Base-by-base conservation (phyloP, 108 stramenopile genomes). In the Pelagomonas calceolata region DNA sequence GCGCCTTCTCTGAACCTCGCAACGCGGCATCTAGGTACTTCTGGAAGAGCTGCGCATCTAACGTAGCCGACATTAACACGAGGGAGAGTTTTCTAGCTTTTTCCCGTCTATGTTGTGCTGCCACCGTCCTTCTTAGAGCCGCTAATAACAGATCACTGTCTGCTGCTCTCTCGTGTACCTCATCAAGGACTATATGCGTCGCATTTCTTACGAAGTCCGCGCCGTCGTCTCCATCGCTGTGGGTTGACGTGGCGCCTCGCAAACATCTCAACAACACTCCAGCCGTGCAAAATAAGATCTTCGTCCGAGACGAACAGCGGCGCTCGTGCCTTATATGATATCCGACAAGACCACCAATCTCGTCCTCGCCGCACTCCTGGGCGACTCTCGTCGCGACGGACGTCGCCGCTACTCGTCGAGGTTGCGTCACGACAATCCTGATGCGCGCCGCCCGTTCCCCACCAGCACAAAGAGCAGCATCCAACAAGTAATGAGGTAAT, bases 231-330 rank as follows among this genome's bases (percentile, higher is more conserved):
- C 67, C 74, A 78, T 84, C 86, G 66, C 80, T 74, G 33, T 80
- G 70, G 85, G 83, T 26, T 67, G 26, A 7, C n/a, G 30, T 17
- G 36, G 21, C 0, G 78, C 79, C n/a, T 66, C 26, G 68, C 81
- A 82, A 35, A 79, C 82, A 45, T 12, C 95, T 88, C 36, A 98
- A 72, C 0, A 98, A 74, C 36, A 99, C 80, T 3, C 96, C 96
- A 0, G 96, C 97, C 0, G 98, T 98, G 80, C 96, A 97, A 77
- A 95, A 97, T 12, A 95, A 75, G 29, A 97, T 82, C 64, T 85
- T 85, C 39, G 97, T 98, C 26, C 76, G 68, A 29, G 77, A 30
- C 43, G 82, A 84, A 34, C 73, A 70, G 66, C 79, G 81, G 64
- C 79, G 68, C 70, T 97, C 92, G 78, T 85, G 80, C 18, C 83